phyloP scores from a whole-genome alignment of 345 rosid species.

The Brassica carinata region DNA sequence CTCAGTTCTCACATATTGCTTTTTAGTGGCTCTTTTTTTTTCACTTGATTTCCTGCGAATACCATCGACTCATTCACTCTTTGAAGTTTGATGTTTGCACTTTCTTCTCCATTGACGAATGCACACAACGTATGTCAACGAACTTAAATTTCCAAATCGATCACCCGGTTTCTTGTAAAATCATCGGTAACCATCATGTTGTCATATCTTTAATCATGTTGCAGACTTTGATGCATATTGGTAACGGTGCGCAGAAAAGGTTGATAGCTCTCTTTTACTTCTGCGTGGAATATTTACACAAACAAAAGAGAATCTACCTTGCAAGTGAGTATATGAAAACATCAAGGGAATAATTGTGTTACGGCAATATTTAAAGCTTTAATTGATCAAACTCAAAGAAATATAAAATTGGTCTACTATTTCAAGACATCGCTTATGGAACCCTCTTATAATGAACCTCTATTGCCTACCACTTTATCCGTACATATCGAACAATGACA shows the following conservation, averaged over 20 bases:
- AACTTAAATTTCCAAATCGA: not conserved
- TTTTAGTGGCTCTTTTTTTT: too few relatives aligned
- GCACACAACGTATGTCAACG: not conserved
- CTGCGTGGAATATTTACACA: not conserved
- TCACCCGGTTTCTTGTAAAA: not conserved
- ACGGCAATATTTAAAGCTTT: not conserved
- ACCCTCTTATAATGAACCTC: not conserved
- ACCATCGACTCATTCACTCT: not conserved
- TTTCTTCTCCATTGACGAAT: not conserved
- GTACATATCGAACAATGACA: not conserved
- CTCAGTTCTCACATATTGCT: too few relatives aligned
- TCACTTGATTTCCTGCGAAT: not conserved
- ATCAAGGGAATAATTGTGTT: not conserved
- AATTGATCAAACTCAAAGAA: not conserved
- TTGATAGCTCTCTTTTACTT: not conserved
- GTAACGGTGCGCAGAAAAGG: not conserved
- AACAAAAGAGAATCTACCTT: not conserved
- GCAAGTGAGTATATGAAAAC: not conserved
- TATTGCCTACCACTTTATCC: not conserved
- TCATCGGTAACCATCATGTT: not conserved
- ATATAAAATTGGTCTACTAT: not conserved
- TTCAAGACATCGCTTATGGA: not conserved
- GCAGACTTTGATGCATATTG: not conserved
- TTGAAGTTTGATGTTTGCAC: not conserved
- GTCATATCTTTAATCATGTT: not conserved